These are phyloP conservation scores for Panicum miliaceum DNA, from an alignment of 176 grass and related monocot genomes.

Conservation along the genomic window DNA sequence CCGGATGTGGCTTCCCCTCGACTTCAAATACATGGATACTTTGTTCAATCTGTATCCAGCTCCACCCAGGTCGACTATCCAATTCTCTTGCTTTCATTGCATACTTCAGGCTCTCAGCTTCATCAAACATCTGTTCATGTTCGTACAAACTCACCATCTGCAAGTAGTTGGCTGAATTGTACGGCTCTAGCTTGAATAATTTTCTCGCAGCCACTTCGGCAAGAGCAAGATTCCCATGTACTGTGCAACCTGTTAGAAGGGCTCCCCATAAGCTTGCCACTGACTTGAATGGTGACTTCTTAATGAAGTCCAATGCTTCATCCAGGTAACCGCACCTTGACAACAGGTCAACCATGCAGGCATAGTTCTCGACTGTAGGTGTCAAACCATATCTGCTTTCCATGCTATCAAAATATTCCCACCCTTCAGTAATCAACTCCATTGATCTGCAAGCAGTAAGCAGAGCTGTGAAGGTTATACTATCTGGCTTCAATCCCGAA, in stretches of 20 bases:
- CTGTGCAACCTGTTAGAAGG: constrained; percentile 61
- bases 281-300: constrained; percentile 50
- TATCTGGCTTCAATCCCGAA: constrained; percentile 61
- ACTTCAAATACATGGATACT: constrained; percentile 73
- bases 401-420: constrained; percentile 84
- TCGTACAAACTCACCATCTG: constrained; percentile 83
- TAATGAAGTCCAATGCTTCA: constrained; percentile 79
- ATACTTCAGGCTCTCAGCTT: constrained; percentile 76
- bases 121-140: constrained; percentile 64
- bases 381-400: constrained; percentile 54
- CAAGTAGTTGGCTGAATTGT: constrained; percentile 85
- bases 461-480: constrained; percentile 79
- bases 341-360: constrained; percentile 93
- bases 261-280: constrained; percentile 75
- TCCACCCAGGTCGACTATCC: constrained; percentile 64
- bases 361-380: constrained; percentile 67
- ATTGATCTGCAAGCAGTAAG: constrained; percentile 78
- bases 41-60: constrained; percentile 71
- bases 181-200: constrained; percentile 70
- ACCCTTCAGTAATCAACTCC: constrained; percentile 65
- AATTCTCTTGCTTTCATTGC: constrained; percentile 69
- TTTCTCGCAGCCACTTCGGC: constrained; percentile 67
- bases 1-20: constrained; percentile 56
- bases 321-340: constrained; percentile 76
- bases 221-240: constrained; percentile 66